These are phyloP conservation scores for Cicer bijugum DNA, from an alignment of 306 rosid species.

Conservation along the genomic window DNA sequence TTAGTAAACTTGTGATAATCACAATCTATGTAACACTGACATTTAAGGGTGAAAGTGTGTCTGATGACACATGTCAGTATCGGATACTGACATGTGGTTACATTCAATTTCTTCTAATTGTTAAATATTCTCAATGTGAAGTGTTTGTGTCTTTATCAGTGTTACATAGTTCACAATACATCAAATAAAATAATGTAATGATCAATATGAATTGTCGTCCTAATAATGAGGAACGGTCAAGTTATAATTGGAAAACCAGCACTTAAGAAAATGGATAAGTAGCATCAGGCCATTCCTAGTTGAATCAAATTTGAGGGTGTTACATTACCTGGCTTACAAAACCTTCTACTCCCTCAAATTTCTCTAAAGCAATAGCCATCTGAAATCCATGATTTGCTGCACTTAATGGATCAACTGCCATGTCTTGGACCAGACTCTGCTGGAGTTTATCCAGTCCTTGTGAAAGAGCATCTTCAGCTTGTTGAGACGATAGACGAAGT, in stretches of 20 bases:
- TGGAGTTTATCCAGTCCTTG: slow-evolving; percentile 85
- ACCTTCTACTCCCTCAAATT: slow-evolving; percentile 71
- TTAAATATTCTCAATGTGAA: too few relatives aligned
- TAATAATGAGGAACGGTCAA: background rate
- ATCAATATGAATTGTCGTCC: background rate
- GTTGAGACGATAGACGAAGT: slow-evolving; percentile 71
- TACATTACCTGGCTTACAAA: slow-evolving; percentile 76
- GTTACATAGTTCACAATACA: background rate
- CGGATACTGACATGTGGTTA: too few relatives aligned
- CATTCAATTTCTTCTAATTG: too few relatives aligned
- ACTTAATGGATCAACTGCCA: slow-evolving; percentile 54
- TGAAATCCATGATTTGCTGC: slow-evolving; percentile 56
- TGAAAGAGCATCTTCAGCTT: slow-evolving; percentile 89
- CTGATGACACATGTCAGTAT: too few relatives aligned
- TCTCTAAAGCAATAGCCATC: slow-evolving; percentile 62
- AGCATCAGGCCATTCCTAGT: slow-evolving; percentile 4
- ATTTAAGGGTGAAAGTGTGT: too few relatives aligned
- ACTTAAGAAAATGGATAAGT: background rate
- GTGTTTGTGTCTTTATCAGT: too few relatives aligned
- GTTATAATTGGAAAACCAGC: background rate
- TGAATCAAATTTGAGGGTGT: slow-evolving; percentile 10
- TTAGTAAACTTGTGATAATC: too few relatives aligned
- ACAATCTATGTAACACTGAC: too few relatives aligned
- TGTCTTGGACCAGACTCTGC: slow-evolving; percentile 61
- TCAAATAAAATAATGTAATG: background rate